phyloP scores from a whole-genome alignment of 1,284 basidiomycete genomes.

The Fomitopsis pinicola region DNA sequence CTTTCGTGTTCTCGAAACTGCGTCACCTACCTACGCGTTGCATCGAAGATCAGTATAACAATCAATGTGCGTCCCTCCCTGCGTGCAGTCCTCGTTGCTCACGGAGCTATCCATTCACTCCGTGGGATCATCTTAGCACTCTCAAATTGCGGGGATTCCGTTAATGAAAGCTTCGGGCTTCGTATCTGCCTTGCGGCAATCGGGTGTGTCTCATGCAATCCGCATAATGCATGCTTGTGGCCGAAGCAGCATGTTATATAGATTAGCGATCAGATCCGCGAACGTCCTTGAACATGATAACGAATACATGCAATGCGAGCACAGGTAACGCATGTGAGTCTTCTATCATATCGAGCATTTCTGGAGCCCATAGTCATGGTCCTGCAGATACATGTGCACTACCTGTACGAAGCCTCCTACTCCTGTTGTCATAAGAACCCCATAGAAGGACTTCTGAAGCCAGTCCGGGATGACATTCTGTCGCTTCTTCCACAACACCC shows the following conservation, averaged over 20 bases:
- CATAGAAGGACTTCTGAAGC: neutral
- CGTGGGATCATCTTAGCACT: no score
- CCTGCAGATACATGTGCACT: slow-evolving; percentile 3
- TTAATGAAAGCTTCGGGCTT: no score
- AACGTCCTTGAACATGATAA: neutral
- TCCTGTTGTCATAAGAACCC: neutral
- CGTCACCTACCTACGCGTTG: neutral
- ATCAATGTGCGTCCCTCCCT: no score
- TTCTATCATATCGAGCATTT: neutral
- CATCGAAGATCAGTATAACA: no score
- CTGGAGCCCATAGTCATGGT: neutral
- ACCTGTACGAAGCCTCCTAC: slow-evolving; percentile 2
- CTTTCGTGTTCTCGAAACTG: neutral
- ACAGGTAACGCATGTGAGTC: neutral
- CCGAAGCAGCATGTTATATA: no score
- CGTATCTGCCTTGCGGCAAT: no score
- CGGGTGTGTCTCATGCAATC: no score
- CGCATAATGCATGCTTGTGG: no score
- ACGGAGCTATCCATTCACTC: neutral
- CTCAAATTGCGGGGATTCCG: no score
- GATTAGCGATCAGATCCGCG: no score
- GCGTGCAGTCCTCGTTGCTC: neutral
- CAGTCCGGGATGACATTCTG: neutral
- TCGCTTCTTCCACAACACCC: neutral
- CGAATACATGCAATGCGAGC: neutral